Conservation (phyloP, 345 rosid species). For the Eucalyptus caleyi region DNA sequence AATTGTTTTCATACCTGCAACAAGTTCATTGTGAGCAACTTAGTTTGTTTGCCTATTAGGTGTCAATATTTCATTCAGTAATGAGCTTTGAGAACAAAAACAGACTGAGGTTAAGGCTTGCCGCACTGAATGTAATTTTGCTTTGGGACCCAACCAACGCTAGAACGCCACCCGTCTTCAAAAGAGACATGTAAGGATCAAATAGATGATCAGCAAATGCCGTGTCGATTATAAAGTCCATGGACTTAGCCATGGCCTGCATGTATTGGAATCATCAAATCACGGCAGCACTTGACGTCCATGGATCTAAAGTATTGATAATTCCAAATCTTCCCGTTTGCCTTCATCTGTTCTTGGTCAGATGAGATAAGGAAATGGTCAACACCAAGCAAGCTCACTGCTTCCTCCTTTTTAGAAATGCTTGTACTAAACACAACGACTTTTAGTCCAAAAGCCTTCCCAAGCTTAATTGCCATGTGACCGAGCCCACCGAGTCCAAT, state of each 20-base stretch:
- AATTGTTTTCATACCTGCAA: constrained; percentile 45
- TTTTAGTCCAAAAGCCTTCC: constrained; percentile 73
- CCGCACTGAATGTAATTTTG: constrained; percentile 64
- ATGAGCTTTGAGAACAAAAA: neutral
- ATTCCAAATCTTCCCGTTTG: neutral
- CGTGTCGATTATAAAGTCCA: constrained; percentile 69
- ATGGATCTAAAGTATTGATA: neutral
- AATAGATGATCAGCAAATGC: constrained; percentile 75
- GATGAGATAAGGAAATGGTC: constrained; percentile 56
- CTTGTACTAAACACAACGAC: constrained; percentile 83
- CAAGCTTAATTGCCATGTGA: constrained; percentile 91
- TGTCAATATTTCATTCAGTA: too few species aligned
- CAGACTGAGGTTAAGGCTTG: constrained; percentile 36
- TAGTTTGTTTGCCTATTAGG: neutral
- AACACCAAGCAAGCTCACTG: constrained; percentile 51
- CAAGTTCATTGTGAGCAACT: neutral
- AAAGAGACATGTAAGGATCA: constrained; percentile 61
- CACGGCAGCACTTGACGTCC: neutral
- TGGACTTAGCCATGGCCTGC: constrained; percentile 44
- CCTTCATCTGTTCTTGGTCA: constrained; percentile 65
- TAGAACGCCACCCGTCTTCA: constrained; percentile 58
- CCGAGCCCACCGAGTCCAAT: constrained; percentile 91
- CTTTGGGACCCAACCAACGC: constrained; percentile 65
- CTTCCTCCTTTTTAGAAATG: constrained; percentile 68
- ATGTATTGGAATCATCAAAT: neutral